phyloP scores from a whole-genome alignment of 768 basidiomycete species.

The Dioszegia crocea region DNA sequence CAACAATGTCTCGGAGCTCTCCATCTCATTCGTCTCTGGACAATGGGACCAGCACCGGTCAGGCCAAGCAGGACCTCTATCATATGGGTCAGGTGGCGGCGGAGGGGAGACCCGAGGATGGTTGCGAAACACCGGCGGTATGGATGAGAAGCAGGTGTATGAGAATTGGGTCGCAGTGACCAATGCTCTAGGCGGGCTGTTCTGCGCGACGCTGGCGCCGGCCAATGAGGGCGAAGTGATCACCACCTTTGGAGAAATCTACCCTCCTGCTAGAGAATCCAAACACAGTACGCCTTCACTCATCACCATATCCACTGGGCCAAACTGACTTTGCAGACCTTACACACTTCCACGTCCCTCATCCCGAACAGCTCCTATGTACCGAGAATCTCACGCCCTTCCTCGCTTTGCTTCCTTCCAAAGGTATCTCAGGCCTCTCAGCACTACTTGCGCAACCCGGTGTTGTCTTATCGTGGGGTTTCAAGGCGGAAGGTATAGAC shows the following conservation, averaged over 20 bases:
- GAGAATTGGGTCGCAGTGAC: conserved; percentile 65
- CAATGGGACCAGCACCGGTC: conserved; percentile 83
- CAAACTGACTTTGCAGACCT: conserved; percentile 15
- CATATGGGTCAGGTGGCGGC: conserved; percentile 64
- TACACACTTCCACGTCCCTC: conserved; percentile 50
- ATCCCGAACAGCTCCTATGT: conserved; percentile 75
- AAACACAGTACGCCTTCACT: conserved; percentile 17
- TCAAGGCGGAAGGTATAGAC: conserved; percentile 41
- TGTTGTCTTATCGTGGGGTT: conserved; percentile 40
- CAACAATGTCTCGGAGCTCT: conserved; percentile 80
- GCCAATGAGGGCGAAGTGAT: conserved; percentile 25
- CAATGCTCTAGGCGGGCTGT: conserved; percentile 84
- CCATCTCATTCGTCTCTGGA: conserved; percentile 84
- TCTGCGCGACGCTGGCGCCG: conserved; percentile 84
- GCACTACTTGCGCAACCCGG: conserved; percentile 56
- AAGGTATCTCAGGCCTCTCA: conserved; percentile 78
- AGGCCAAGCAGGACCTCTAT: conserved; percentile 67
- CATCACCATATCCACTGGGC: conserved; percentile 21
- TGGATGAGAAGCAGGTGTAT: conserved; percentile 7
- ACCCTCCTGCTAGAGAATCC: conserved; percentile 16
- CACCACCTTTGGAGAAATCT: conserved; percentile 33
- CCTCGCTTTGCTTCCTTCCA: conserved; percentile 89
- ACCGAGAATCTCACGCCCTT: conserved; percentile 97
- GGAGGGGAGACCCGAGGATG: conserved; percentile 90
- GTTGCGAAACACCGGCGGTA: conserved; percentile 61